These are phyloP conservation scores for Acrocalymma vagum DNA, from an alignment of 2,329 filamentous ascomycete species.

Conservation along the genomic window DNA sequence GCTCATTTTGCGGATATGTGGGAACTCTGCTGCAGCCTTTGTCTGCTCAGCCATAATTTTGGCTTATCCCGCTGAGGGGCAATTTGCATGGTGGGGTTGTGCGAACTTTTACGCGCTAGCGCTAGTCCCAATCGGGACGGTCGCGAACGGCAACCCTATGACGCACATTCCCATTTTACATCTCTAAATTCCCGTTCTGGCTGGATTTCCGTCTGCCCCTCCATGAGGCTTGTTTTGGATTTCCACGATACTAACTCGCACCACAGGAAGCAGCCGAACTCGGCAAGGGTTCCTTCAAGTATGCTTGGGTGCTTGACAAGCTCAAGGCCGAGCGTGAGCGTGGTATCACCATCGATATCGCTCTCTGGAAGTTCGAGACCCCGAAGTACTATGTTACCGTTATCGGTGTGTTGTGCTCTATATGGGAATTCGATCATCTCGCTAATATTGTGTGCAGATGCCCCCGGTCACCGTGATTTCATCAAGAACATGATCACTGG, in stretches of 20 bases:
- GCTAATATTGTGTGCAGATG: constrained; percentile 59
- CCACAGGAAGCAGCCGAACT: constrained; percentile 94
- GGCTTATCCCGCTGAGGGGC: constrained; percentile 46
- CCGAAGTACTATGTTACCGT: constrained; percentile 97
- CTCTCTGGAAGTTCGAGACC: constrained; percentile 99
- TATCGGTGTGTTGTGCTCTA: constrained; percentile 70
- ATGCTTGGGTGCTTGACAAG: constrained; percentile 99
- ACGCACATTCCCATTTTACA: constrained; percentile 32
- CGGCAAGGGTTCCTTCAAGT: constrained; percentile 99
- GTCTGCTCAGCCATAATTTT: constrained; percentile 37
- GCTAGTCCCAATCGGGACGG: constrained; percentile 37
- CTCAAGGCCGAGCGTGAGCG: constrained; percentile 99
- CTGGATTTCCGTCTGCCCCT: constrained; percentile 1
- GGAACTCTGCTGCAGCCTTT: constrained; percentile 24
- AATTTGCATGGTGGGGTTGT: constrained; percentile 51
- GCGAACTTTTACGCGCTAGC: constrained; percentile 47
- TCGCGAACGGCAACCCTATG: constrained; percentile 44
- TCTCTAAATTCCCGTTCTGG: constrained; percentile 9
- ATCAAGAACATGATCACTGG: constrained; percentile 99
- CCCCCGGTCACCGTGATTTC: constrained; percentile 99
- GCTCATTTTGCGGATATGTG: constrained; percentile 11
- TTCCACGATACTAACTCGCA: constrained; percentile 45
- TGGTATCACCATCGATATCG: constrained; percentile 99
- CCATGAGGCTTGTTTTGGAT: too few relatives aligned
- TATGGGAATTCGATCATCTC: constrained; percentile 1